These are phyloP conservation scores for Mycosphaerella arachidis DNA, from an alignment of 2,329 filamentous ascomycete genomes.

Conservation along the genomic window DNA sequence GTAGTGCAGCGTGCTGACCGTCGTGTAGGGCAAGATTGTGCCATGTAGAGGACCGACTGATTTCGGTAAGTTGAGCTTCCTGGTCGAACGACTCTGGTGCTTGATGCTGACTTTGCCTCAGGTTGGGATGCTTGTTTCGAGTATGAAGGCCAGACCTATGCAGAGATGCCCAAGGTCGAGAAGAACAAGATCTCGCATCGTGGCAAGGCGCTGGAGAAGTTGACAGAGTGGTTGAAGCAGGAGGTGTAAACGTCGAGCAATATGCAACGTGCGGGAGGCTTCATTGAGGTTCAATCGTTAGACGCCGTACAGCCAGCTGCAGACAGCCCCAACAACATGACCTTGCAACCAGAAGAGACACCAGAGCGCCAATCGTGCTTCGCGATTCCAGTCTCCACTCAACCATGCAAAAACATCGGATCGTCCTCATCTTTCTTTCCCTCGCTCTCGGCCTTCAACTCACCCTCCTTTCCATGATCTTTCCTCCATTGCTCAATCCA, in stretches of 20 bases:
- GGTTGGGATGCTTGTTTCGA: conserved; percentile 98
- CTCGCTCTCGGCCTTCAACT: conserved; percentile 23
- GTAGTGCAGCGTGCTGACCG: too few relatives aligned
- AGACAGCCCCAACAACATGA: neutral
- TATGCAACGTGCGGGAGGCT: neutral
- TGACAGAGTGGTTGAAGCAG: conserved; percentile 65
- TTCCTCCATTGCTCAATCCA: conserved; percentile 83
- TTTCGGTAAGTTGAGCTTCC: conserved; percentile 65
- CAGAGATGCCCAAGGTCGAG: conserved; percentile 83
- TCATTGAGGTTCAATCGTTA: neutral
- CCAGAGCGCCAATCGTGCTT: neutral
- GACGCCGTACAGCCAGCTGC: neutral
- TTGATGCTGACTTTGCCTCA: conserved; percentile 37
- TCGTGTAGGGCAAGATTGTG: conserved; percentile 74
- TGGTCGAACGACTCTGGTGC: neutral
- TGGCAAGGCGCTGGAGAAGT: conserved; percentile 76
- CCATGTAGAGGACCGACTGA: conserved; percentile 70
- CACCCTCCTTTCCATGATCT: conserved; percentile 49
- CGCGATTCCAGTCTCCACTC: conserved; percentile 4
- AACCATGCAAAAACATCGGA: conserved; percentile 34
- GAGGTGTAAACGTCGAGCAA: conserved; percentile 21
- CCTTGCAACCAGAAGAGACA: neutral
- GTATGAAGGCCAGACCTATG: conserved; percentile 85
- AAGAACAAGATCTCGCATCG: conserved; percentile 96
- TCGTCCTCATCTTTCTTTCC: conserved; percentile 32